Conservation (phyloP, 2,329 filamentous ascomycete species). For the Helotiales sp. region DNA sequence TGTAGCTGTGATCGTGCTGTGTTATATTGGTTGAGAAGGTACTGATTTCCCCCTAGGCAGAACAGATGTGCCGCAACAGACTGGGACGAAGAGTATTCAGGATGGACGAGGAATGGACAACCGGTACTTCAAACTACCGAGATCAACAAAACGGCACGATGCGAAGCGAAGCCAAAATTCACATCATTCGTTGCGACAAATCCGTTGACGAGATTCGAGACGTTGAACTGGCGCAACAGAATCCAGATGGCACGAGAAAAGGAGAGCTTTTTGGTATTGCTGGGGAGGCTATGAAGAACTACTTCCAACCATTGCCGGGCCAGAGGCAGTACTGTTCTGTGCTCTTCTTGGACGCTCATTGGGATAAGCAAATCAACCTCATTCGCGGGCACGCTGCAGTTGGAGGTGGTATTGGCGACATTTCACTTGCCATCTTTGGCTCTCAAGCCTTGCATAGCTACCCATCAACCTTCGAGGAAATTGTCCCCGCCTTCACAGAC, state of each 20-base stretch:
- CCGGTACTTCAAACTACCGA: conserved; percentile 73
- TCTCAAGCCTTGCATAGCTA: conserved; percentile 92
- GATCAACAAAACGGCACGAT: conserved; percentile 72
- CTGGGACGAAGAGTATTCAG: conserved; percentile 84
- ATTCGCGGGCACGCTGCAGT: conserved; percentile 82
- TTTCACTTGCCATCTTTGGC: conserved; percentile 87
- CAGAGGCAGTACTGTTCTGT: conserved; percentile 89
- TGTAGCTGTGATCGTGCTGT: neutral
- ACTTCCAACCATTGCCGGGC: conserved; percentile 73
- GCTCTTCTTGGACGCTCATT: conserved; percentile 83
- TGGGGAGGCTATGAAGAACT: conserved; percentile 70
- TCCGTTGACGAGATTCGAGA: conserved; percentile 83
- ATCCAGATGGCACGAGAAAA: conserved; percentile 66
- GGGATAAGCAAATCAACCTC: conserved; percentile 70
- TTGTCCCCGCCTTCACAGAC: conserved; percentile 84
- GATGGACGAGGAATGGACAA: conserved; percentile 94
- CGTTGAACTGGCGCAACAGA: conserved; percentile 76
- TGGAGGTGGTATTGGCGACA: conserved; percentile 71
- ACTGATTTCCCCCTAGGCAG: conserved; percentile 47
- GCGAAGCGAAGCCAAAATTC: conserved; percentile 88
- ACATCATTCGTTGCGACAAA: conserved; percentile 79
- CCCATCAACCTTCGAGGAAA: conserved; percentile 83
- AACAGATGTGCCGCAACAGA: conserved; percentile 91
- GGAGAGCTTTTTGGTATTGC: conserved; percentile 77
- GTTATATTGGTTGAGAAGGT: neutral